A percentile compares a stretch with the other conserved stretches of the same genome.
Evolutionary conservation across 768 basidiomycete species (phyloP).

Genomic region (Sarcomyxa edulis): DNA sequence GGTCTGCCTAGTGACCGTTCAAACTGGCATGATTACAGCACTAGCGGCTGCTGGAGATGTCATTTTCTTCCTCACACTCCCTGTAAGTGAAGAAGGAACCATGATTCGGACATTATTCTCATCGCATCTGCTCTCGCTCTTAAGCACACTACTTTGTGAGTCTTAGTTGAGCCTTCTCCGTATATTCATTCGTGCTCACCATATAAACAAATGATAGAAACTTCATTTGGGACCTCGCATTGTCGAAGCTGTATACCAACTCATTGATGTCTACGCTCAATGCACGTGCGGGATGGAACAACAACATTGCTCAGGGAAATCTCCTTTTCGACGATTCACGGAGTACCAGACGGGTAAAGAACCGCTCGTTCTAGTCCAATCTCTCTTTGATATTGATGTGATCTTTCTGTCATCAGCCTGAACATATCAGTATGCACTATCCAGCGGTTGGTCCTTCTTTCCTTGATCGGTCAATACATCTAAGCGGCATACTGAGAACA

Average conservation of each 20-base stretch:
- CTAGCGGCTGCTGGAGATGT: constrained; percentile 5
- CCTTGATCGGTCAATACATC: too few species aligned
- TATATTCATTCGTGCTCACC: not conserved
- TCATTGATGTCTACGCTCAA: constrained; percentile 8
- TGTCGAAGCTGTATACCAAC: constrained; percentile 7
- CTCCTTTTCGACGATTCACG: constrained; percentile 2
- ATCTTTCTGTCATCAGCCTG: too few species aligned
- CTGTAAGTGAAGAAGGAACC: not conserved
- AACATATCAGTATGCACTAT: too few species aligned
- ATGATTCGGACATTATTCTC: not conserved
- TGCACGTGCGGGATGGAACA: constrained; percentile 8
- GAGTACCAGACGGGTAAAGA: not conserved
- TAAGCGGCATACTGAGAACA: too few species aligned
- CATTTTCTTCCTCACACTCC: constrained; percentile 1
- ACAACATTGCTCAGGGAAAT: constrained; percentile 1
- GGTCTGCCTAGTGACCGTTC: constrained; percentile 4
- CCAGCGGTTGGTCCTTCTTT: too few species aligned
- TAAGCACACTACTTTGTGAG: constrained; percentile 8
- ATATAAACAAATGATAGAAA: not conserved
- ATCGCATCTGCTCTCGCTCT: not conserved
- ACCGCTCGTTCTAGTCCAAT: too few species aligned
- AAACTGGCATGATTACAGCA: constrained; percentile 6
- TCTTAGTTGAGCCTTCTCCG: too few species aligned
- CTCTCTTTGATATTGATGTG: too few species aligned
- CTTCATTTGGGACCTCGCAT: constrained; percentile 5